A percentile compares a stretch with the other conserved stretches of the same genome.
Evolutionary conservation across 129 eudicot genomes (phyloP).

Genomic region (Chrysanthemum seticuspe): DNA sequence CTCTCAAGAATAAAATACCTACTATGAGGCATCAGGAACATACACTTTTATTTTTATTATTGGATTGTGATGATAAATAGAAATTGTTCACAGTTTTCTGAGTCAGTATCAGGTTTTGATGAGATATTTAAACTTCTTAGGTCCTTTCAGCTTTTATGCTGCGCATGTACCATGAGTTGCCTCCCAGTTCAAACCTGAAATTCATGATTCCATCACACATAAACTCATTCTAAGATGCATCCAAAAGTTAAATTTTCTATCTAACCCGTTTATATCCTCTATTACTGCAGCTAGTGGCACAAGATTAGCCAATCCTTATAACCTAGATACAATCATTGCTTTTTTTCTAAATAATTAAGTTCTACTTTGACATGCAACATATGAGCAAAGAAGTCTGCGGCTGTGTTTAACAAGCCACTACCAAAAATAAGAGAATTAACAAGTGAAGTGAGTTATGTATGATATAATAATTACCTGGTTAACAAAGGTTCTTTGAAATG

Average conservation of each 20-base stretch:
- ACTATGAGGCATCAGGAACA: too few species aligned
- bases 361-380: conserved; percentile 4
- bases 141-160: too few species aligned
- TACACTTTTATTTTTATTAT: too few species aligned
- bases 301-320: background rate
- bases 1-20: too few species aligned
- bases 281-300: background rate
- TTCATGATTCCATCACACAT: too few species aligned
- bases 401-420: conserved; percentile 19
- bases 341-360: background rate
- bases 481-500: conserved; percentile 93
- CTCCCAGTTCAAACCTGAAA: too few species aligned
- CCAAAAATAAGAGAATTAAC: conserved; percentile 6
- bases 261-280: background rate
- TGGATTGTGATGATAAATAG: too few species aligned
- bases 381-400: background rate
- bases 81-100: too few species aligned
- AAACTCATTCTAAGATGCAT: background rate
- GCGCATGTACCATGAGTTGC: too few species aligned
- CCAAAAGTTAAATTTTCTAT: background rate
- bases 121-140: too few species aligned
- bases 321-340: conserved; percentile 14
- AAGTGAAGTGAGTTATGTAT: conserved; percentile 7
- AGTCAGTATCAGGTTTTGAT: too few species aligned
- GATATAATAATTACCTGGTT: conserved; percentile 65